These are phyloP conservation scores for Chamaecyparis obtusa DNA, from an alignment of 75 land plant species.

Conservation along the genomic window DNA sequence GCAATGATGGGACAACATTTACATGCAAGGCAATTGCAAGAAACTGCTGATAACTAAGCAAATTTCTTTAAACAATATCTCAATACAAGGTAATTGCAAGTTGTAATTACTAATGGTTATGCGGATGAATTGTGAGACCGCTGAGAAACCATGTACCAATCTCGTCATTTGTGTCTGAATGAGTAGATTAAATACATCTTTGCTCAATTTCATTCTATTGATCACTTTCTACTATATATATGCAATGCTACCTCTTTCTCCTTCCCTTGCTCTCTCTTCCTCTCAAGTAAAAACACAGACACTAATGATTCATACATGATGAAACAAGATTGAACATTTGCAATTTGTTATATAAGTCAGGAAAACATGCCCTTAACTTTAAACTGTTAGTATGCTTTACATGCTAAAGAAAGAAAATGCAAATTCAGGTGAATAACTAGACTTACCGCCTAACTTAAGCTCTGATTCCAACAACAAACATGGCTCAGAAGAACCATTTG, in stretches of 20 bases:
- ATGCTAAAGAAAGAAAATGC: not conserved
- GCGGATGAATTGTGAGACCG: not conserved
- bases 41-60: not conserved
- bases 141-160: not conserved
- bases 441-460: constrained; percentile 65
- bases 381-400: not conserved
- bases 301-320: not conserved
- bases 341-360: not conserved
- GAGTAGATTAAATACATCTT: not conserved
- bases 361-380: not conserved
- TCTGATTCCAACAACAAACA: constrained; percentile 54
- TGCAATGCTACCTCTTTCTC: not conserved
- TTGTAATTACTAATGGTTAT: not conserved
- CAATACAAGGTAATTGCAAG: not conserved
- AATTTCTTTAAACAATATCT: not conserved
- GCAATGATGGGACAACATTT: not conserved
- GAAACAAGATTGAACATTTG: not conserved
- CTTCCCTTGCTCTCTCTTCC: not conserved
- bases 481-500: constrained; percentile 30
- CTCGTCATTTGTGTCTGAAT: not conserved
- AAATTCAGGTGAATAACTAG: not conserved
- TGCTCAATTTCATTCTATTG: not conserved
- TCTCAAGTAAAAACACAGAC: not conserved
- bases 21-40: not conserved
- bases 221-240: not conserved